Evolutionary conservation across 179 eudicot genomes (phyloP).

Genomic region (Monotropa hypopitys): DNA sequence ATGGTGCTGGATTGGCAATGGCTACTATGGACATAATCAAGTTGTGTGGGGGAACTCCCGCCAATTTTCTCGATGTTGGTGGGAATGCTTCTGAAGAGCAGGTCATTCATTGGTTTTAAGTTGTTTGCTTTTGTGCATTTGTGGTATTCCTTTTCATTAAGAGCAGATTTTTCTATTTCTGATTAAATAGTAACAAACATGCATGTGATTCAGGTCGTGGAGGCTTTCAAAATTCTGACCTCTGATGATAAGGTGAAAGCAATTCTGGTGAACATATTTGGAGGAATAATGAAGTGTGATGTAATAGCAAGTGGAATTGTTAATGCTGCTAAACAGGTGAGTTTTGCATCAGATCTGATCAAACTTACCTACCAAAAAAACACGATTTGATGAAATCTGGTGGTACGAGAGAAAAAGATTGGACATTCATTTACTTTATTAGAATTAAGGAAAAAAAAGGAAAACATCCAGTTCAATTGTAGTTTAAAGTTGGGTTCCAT

Average conservation of each 20-base stretch:
- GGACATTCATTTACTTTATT: neutral
- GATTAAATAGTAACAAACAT: neutral
- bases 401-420: neutral
- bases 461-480: neutral
- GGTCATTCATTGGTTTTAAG: slow-evolving; percentile 25
- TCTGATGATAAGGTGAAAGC: slow-evolving; percentile 96
- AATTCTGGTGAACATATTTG: slow-evolving; percentile 90
- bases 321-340: slow-evolving; percentile 89
- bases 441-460: neutral
- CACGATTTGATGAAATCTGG: neutral
- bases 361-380: neutral
- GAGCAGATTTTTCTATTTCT: neutral
- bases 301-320: slow-evolving; percentile 95
- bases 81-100: slow-evolving; percentile 95
- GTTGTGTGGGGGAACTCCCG: slow-evolving; percentile 95
- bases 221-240: slow-evolving; percentile 90
- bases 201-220: slow-evolving; percentile 49
- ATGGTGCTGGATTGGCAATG: slow-evolving; percentile 99
- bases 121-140: neutral
- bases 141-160: neutral
- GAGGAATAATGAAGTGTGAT: slow-evolving; percentile 98
- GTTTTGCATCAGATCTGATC: slow-evolving; percentile 6
- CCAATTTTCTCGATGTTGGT: slow-evolving; percentile 94
- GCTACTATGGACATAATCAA: slow-evolving; percentile 98
- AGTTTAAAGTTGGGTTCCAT: neutral